Evolutionary conservation across 2,329 filamentous ascomycete genomes (phyloP), one percentile per base, ranked within the genome.

Genomic region (Sarocladium oryzae): DNA sequence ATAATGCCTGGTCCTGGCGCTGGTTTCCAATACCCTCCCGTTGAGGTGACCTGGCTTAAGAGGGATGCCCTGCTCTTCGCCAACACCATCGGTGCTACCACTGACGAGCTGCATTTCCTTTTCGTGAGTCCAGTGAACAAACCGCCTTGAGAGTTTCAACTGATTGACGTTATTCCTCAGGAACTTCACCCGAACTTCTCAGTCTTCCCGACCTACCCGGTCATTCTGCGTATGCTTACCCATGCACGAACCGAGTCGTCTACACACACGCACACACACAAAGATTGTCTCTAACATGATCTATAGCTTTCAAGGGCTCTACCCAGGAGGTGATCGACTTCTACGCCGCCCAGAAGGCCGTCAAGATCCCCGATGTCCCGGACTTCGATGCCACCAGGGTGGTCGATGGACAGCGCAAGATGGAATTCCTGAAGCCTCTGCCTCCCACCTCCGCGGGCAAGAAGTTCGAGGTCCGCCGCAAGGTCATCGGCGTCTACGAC

Each of bases 51-150:
- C 60, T 96, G 90, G 91, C 70, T 88, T 61, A 90, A 91, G 79
- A 83, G 91, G 58, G 91, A 96, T 75, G 82, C 85, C 32, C 77
- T 96, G 55, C 83, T 97, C 55, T 96, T 96, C 68, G 90, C 91
- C 60, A 86, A 86, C 69, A 92, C 86, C 71, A 92, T 96, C 66
- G 91, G 91, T 52, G 84, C 79, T 64, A 92, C 82, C 11, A 78
- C 79, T n/a, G 84, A 95, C 60, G 91, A 96, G 75, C 81, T 96
- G 63, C 89, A 96, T 66, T 95, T 92, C 66, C 84, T 96, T 71
- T 96, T 90, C 62, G 89, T 93, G 76, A 46, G 53, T 32, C 21
- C 53, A 36, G 33, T 15, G 6, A 8, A 26, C 3, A n/a, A 41
- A 23, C 50, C 32, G 23, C 28, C 9, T 46, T 21, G 16, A 11